These are phyloP conservation scores for Lagenidium giganteum DNA, from an alignment of 352 stramenopile species.

Conservation along the genomic window DNA sequence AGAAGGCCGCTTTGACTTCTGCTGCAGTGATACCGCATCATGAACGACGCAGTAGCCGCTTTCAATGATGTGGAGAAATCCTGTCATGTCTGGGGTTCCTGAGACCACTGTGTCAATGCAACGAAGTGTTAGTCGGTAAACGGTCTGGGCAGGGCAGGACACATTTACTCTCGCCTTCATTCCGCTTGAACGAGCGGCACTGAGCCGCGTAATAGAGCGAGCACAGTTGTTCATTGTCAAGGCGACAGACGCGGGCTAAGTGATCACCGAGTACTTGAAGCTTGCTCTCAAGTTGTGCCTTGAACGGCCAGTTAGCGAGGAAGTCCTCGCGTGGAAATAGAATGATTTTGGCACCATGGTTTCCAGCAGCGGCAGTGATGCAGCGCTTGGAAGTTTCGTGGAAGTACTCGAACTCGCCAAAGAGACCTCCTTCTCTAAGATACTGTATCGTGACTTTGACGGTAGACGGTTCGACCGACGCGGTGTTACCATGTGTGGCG, in stretches of 20 bases:
- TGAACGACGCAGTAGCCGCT: slow-evolving; percentile 38
- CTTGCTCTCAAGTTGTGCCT: slow-evolving; percentile 23
- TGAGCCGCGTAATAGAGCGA: slow-evolving; percentile 36
- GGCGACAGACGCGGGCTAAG: slow-evolving; percentile 23
- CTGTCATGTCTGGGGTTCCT: slow-evolving; percentile 14
- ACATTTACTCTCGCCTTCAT: slow-evolving; percentile 24
- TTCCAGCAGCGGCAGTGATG: slow-evolving; percentile 21
- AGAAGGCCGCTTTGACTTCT: slow-evolving; percentile 5
- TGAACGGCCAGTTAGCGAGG: slow-evolving; percentile 23
- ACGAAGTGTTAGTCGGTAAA: no score
- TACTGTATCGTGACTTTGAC: slow-evolving; percentile 24
- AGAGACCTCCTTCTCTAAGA: slow-evolving; percentile 24
- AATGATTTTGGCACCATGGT: slow-evolving; percentile 24
- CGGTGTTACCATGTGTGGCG: not conserved
- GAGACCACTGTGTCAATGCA: slow-evolving; percentile 23
- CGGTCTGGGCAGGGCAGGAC: no score
- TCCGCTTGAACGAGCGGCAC: slow-evolving; percentile 27
- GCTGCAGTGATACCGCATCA: slow-evolving; percentile 29
- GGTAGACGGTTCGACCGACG: slow-evolving; percentile 1
- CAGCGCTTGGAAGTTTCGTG: slow-evolving; percentile 16
- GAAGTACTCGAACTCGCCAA: slow-evolving; percentile 44
- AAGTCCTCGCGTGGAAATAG: slow-evolving; percentile 31
- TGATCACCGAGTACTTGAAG: slow-evolving; percentile 21
- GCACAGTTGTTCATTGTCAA: slow-evolving; percentile 34
- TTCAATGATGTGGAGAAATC: slow-evolving; percentile 30